A percentile compares a stretch with the other conserved stretches of the same genome.
Conservation (phyloP, 768 basidiomycete genomes). For the Tylopilus balloui region DNA sequence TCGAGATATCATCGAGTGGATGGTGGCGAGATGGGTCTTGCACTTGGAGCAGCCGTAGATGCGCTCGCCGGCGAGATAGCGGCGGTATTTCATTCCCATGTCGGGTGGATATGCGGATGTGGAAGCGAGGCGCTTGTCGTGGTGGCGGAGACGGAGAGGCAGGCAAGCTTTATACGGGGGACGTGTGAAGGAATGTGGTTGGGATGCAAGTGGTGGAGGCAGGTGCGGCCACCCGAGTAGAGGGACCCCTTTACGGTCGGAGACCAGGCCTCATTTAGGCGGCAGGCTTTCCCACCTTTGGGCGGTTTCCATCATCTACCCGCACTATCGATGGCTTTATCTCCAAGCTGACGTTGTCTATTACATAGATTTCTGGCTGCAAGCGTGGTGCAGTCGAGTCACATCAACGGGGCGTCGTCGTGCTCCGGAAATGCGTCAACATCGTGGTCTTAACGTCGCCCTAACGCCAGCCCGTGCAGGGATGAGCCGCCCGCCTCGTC, state of each 20-base stretch:
- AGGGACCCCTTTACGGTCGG: constrained; percentile 24
- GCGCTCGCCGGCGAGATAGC: constrained; percentile 78
- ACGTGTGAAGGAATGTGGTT: constrained; percentile 28
- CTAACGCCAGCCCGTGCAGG: constrained; percentile 25
- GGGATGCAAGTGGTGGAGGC: constrained; percentile 6
- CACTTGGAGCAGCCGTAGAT: constrained; percentile 87
- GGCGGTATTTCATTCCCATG: constrained; percentile 90
- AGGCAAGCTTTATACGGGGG: constrained; percentile 25
- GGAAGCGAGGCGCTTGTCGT: neutral
- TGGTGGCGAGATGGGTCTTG: constrained; percentile 87
- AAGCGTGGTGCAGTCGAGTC: neutral
- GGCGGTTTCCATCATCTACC: neutral
- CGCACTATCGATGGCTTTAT: constrained; percentile 7
- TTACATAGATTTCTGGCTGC: neutral
- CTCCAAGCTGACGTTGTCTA: neutral
- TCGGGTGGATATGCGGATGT: constrained; percentile 6
- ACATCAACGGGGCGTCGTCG: too few relatives aligned
- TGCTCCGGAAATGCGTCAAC: too few relatives aligned
- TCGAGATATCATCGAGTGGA: constrained; percentile 86
- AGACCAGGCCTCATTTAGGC: constrained; percentile 22
- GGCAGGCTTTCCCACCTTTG: constrained; percentile 26
- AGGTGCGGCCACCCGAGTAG: constrained; percentile 2
- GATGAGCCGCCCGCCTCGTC: too few relatives aligned
- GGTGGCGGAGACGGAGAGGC: neutral
- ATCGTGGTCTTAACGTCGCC: constrained; percentile 14